Evolutionary conservation across 768 basidiomycete species (phyloP).

Genomic region (Obba rivulosa): DNA sequence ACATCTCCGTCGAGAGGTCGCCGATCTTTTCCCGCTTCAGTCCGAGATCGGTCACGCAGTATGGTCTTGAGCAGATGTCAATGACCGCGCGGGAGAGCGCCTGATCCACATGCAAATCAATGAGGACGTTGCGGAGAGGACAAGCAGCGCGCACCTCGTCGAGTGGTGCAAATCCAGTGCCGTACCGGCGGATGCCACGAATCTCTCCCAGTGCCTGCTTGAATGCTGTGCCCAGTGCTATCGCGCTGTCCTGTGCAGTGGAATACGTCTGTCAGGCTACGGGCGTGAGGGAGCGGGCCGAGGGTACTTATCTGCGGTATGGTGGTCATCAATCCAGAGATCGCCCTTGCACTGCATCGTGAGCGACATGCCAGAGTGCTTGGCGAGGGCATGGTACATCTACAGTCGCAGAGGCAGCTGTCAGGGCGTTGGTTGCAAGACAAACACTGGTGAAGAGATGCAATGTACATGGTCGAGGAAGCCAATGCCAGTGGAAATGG

Average conservation of each 20-base stretch:
- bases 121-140: neutral
- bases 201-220: constrained; percentile 94
- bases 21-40: constrained; percentile 88
- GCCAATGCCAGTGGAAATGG: constrained; percentile 93
- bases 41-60: constrained; percentile 88
- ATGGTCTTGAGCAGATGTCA: constrained; percentile 96
- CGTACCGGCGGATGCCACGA: constrained; percentile 90
- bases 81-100: constrained; percentile 94
- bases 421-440: neutral
- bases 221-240: constrained; percentile 85
- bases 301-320: constrained; percentile 89
- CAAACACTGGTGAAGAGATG: neutral
- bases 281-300: neutral
- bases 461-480: constrained; percentile 92
- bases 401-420: constrained; percentile 25
- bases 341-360: constrained; percentile 91
- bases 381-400: constrained; percentile 98
- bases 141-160: constrained; percentile 67
- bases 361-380: constrained; percentile 93
- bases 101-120: constrained; percentile 34
- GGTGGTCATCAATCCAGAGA: constrained; percentile 97
- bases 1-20: constrained; percentile 96
- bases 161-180: constrained; percentile 92
- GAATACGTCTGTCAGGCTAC: constrained; percentile 7
- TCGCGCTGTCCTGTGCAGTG: constrained; percentile 77